Percentiles rank a stretch among this genome's conserved stretches.
Evolutionary conservation across 768 basidiomycete genomes (phyloP).

Genomic region (Cystobasidium tubakii): DNA sequence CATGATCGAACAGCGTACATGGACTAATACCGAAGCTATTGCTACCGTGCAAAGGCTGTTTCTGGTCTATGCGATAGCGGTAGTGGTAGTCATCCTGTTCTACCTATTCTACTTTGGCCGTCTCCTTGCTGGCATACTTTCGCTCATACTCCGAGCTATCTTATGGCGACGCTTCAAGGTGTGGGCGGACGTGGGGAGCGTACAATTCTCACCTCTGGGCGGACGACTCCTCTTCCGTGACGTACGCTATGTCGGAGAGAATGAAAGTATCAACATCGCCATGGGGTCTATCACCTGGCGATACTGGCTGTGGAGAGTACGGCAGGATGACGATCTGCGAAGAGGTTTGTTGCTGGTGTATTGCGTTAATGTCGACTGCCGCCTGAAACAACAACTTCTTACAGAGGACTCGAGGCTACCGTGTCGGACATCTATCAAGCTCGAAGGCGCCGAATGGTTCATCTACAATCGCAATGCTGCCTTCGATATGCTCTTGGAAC

Average conservation of each 20-base stretch:
- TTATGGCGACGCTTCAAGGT: constrained; percentile 72
- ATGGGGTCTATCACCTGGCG: constrained; percentile 85
- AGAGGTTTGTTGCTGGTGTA: constrained; percentile 29
- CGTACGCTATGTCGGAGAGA: constrained; percentile 80
- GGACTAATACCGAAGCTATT: background rate
- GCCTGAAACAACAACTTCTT: background rate
- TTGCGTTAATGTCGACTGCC: background rate
- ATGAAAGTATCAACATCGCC: constrained; percentile 70
- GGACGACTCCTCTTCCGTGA: constrained; percentile 85
- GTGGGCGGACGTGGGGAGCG: constrained; percentile 82
- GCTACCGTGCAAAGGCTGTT: constrained; percentile 40
- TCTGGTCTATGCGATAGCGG: constrained; percentile 47
- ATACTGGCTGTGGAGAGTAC: constrained; percentile 81
- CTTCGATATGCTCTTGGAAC: constrained; percentile 76
- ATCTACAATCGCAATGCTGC: constrained; percentile 83
- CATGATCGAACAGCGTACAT: constrained; percentile 8
- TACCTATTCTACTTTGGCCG: constrained; percentile 89
- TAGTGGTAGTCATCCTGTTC: constrained; percentile 50
- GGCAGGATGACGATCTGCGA: constrained; percentile 65
- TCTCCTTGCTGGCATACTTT: constrained; percentile 64
- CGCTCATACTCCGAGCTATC: constrained; percentile 61
- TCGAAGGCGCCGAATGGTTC: constrained; percentile 88
- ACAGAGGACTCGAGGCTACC: constrained; percentile 51
- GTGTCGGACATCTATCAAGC: constrained; percentile 71
- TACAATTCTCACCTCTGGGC: constrained; percentile 80